Conservation (phyloP, 768 basidiomycete species). For the Naganishia kalamii region DNA sequence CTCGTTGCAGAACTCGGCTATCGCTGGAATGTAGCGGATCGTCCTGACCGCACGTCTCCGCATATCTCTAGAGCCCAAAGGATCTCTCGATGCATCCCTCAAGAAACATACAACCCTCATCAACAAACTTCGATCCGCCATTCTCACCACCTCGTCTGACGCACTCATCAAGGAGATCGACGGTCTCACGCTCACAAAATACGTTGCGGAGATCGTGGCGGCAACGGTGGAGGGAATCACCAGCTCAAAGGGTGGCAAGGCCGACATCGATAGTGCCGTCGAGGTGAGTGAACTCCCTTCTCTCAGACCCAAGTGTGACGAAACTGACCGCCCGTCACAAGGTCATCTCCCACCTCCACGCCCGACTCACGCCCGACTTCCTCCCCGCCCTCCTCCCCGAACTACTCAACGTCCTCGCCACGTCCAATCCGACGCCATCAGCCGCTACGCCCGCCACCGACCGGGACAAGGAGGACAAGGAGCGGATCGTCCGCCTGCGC, state of each 20-base stretch:
- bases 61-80: constrained; percentile 56
- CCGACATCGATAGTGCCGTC: constrained; percentile 84
- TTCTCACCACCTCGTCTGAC: constrained; percentile 54
- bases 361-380: constrained; percentile 74
- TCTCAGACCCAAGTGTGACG: background rate
- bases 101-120: constrained; percentile 94
- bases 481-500: constrained; percentile 71
- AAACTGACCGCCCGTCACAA: constrained; percentile 44
- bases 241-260: constrained; percentile 57
- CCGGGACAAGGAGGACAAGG: constrained; percentile 82
- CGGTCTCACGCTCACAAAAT: constrained; percentile 83
- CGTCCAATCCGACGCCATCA: constrained; percentile 46
- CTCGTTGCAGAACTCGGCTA: background rate
- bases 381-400: constrained; percentile 63
- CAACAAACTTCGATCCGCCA: constrained; percentile 80
- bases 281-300: constrained; percentile 57
- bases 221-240: constrained; percentile 77
- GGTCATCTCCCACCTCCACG: constrained; percentile 82
- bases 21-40: background rate
- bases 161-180: constrained; percentile 89
- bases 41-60: background rate
- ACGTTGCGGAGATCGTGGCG: constrained; percentile 85
- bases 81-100: constrained; percentile 78
- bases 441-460: constrained; percentile 57
- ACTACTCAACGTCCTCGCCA: constrained; percentile 49